Evolutionary conservation across 345 rosid genomes (phyloP).

Genomic region (Syzygium aromaticum): DNA sequence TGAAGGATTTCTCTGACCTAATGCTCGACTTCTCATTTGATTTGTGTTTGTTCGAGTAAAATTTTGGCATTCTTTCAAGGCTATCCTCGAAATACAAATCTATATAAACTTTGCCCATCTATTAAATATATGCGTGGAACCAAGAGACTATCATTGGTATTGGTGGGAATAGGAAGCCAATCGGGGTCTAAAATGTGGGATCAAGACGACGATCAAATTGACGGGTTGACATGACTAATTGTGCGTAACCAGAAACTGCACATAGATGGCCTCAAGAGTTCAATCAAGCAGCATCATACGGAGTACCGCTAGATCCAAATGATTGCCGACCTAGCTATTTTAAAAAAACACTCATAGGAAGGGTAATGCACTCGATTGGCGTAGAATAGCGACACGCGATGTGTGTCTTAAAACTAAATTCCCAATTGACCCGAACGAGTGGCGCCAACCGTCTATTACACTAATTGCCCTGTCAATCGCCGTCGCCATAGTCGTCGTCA

Average conservation of each 20-base stretch:
- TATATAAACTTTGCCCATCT: not conserved
- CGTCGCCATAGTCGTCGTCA: too few relatives aligned
- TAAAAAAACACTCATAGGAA: too few relatives aligned
- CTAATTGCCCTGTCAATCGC: not conserved
- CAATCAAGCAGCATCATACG: not conserved
- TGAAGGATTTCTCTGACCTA: not conserved
- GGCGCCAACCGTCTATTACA: not conserved
- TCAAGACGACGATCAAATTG: not conserved
- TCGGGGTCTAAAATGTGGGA: not conserved
- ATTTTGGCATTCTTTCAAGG: not conserved
- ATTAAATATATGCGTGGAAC: not conserved
- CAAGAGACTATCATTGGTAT: not conserved
- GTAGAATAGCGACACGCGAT: not conserved
- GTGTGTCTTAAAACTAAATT: not conserved
- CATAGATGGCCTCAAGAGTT: not conserved
- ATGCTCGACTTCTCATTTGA: not conserved
- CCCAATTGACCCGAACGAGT: not conserved
- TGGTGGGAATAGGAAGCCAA: not conserved
- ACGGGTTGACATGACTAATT: not conserved
- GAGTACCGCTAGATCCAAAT: not conserved
- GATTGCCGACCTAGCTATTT: not conserved
- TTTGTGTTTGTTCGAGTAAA: not conserved
- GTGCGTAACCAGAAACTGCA: accelerated
- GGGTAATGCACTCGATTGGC: not conserved
- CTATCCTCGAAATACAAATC: not conserved